Base-by-base conservation (phyloP, 2,329 filamentous ascomycete species). In the Aspergillus novoparasiticus region DNA sequence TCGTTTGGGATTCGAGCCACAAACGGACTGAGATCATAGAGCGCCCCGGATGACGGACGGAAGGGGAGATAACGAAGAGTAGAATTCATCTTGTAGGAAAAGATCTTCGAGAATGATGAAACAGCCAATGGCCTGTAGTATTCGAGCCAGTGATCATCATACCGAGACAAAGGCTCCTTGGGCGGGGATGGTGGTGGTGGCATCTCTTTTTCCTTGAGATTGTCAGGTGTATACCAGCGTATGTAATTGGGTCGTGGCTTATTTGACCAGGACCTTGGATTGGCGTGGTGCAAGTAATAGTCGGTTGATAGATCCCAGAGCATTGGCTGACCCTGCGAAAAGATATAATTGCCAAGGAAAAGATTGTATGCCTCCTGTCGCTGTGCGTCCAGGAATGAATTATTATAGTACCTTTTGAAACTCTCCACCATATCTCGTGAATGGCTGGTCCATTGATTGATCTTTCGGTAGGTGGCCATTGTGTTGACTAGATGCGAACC, bases 391-490 rank as follows among this genome's bases (percentile, higher is more conserved):
- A 99, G 86, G 76, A 99, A 99, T 0, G 94, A 96, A 74, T 99
- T 99, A 80, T 98, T 97, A 78, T 99, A 99, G 77, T 98, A 99
- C 32, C 95, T 88, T 78, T 98, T 99, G 83, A 99, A 97, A 76
- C 93, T 97, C 80, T 99, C 95, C 26, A 99, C 94, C 94, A 99
- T 98, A 77, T 99, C 95, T 69, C 95, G 87, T 2, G 94, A 97
- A 76, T 97, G 93, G 71, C 93, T 97, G 28, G 93, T 96, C 95
- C 95, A 99, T 76, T 98, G 94, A 69, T 98, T 98, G 76, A 97
- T 96, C 79, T 98, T 98, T 62, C 95, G 91, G 77, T 99, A 99
- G 5, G 95, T 99, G 68, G 96, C 94, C 94, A 99, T 98, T 0
- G 95, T 99, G 76, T 99, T 99, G 71, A 99, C 95, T 0, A 99